Evolutionary conservation across 2,329 filamentous ascomycete genomes (phyloP), one percentile per base, ranked within the genome.

Genomic region (Zelopaecilomyces penicillatus): DNA sequence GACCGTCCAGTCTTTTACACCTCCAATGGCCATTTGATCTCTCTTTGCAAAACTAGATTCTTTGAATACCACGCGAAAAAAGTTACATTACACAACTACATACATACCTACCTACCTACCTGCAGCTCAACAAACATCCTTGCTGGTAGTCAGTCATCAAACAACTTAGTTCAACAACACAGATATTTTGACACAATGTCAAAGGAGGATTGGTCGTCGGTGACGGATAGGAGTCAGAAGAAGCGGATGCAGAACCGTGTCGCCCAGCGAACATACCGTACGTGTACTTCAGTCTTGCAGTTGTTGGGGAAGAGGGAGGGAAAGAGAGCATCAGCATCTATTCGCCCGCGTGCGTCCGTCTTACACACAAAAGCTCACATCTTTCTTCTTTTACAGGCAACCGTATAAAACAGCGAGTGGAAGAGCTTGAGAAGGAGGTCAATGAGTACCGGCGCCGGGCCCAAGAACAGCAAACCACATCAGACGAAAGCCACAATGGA

Each of bases 181-280:
- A 19, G 19, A 19, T 19, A 19, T 19, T 19, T 19, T 19, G 19
- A 19, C 5, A 33, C 26, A 8, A 42, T 46, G 44, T 35, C 27
- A 11, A 46, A 42, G 6, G 39, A 46, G 29, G 44, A 46, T 12
- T 42, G 44, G 44, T 34, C 39, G 5, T 6, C 33, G 35, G 39
- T 39, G 10, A 34, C 44, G 27, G 44, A 46, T 27, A 39, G 44
- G 3, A 46, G 39, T 19, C 44, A 46, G 31, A 46, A 46, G 31
- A 46, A 46, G 39, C 33, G 44, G 19, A 42, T 46, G 7, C 44
- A 46, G n/a, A 46, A 46, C 12, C 39, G 44, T 3, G 39, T 42
- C 4, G 44, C 44, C 5, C 44, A 46, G 19, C 30, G 44, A 12
- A 46, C 44, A 11, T 46, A 46, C 31, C 44, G 44, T 46, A 39